Conservation (phyloP, 2,329 filamentous ascomycete species). For the Acephala macrosclerotiorum region DNA sequence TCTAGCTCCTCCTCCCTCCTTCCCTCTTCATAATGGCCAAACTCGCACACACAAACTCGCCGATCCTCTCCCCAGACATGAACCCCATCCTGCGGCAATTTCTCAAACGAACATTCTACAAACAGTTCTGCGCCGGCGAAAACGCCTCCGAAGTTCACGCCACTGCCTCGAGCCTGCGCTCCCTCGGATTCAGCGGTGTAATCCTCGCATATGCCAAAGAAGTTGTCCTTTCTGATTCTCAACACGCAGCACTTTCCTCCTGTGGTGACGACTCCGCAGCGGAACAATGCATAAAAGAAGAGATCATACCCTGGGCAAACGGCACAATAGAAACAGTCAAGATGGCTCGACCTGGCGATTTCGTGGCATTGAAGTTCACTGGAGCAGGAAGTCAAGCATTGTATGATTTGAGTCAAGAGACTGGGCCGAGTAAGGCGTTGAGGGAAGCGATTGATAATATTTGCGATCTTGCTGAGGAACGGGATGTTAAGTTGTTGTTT, state of each 20-base stretch:
- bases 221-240: slow-evolving; percentile 70
- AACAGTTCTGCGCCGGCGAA: slow-evolving; percentile 90
- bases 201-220: slow-evolving; percentile 87
- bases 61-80: slow-evolving; percentile 74
- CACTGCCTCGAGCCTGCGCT: slow-evolving; percentile 71
- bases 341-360: slow-evolving; percentile 57
- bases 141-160: slow-evolving; percentile 69
- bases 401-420: slow-evolving; percentile 67
- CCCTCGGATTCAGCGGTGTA: slow-evolving; percentile 81
- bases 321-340: slow-evolving; percentile 78
- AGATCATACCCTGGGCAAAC: slow-evolving; percentile 74
- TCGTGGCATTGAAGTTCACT: slow-evolving; percentile 72
- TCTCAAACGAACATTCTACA: slow-evolving; percentile 85
- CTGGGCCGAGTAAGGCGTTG: slow-evolving; percentile 69
- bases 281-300: slow-evolving; percentile 58
- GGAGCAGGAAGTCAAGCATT: slow-evolving; percentile 81
- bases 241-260: slow-evolving; percentile 53
- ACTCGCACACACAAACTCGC: slow-evolving; percentile 73
- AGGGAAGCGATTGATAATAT: slow-evolving; percentile 75
- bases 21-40: slow-evolving; percentile 72
- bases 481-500: slow-evolving; percentile 78
- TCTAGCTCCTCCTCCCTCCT: slow-evolving; percentile 66
- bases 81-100: slow-evolving; percentile 75
- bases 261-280: slow-evolving; percentile 53
- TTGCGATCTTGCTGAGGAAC: slow-evolving; percentile 73